Base-by-base conservation (phyloP, 129 eudicot genomes). In the Tagetes erecta region DNA sequence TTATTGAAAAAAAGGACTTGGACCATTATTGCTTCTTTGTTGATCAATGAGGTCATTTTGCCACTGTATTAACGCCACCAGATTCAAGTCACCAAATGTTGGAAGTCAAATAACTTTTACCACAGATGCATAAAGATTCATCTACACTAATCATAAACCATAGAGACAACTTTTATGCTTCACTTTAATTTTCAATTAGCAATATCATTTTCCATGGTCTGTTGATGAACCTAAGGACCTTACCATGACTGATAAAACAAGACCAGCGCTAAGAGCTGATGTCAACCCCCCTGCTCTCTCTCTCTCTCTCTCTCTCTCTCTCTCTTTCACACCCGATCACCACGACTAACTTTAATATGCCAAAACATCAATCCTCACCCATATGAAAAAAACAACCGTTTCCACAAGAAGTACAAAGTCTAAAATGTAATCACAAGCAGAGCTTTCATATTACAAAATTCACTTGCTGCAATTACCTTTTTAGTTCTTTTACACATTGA, bases 391-490 rank as follows among this genome's bases (percentile, higher is more conserved):
- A 33, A 36, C 35, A 27, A 70, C 42, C 64, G 44, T 69, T 69
- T 37, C 46, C 68, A 68, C 68, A 57, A 38, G 68, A 6, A 12
- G 39, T 9, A 67, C 27, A 9, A 55, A 56, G 64, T 69, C 45
- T 30, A 27, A 59, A 67, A 40, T 13, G 42, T 46, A 46, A 68
- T 34, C 68, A 68, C 35, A 58, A 68, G 64, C 45, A 47, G 59
- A 39, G 33, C 58, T 36, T 44, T 14, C 30, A 13, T 37, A 76
- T 56, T 57, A 59, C 76, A 68, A 62, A 4, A n/a, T 34, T 37
- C 40, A 39, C 46, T 53, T 76, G 73, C 57, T 67, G 67, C 45
- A 46, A 8, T 33, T 67, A 68, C 74, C 68, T 67, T 42, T 56
- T 46, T 62, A 59, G 39, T 64, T 30, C 49, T 74, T 59, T 47